Base-by-base conservation (phyloP, 192 early-diverging fungal species). In the Backusella macrospora region DNA sequence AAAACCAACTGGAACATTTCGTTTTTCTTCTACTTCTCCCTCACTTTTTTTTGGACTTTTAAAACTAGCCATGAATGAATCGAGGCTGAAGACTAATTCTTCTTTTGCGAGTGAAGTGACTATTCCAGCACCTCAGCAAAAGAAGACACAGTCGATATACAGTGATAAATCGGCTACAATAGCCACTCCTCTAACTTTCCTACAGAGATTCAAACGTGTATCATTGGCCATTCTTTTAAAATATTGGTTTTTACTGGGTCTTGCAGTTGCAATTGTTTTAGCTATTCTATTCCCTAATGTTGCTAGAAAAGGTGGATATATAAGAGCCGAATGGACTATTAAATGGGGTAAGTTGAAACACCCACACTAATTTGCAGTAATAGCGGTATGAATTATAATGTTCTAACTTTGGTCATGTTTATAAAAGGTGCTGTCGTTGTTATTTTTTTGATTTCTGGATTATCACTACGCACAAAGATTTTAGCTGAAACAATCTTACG, bases 171-270 rank as follows among this genome's bases (percentile, higher is more conserved):
- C 65, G 21, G 65, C 65, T 16, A 66, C 65, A 21, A 66, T 66
- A 12, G 65, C 65, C n/a, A 18, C 65, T 42, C 10, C 37, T 40
- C 65, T 16, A 12, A 21, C 37, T 66, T 3, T 21, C 21, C 40
- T 66, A n/a, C 37, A 66, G 21, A 38, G 10, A 5, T 15, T 46
- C 67, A 47, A 26, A 46, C 43, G 26, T 34, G 37, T 55, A 10
- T 29, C 39, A 6, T 21, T 16, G 16, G 15, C 47, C 1, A 15
- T 70, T 12, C 48, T 76, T 15, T 29, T n/a, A 29, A 77, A 77
- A 68, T 77, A 77, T 65, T 77, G 90, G 90, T 91, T 91, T 72
- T 65, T 85, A 14, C 68, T 90, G 73, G 92, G 92, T 8, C 85
- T 93, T n/a, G 78, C 78, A 16, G 3, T 88, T 9, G 88, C 80